Conservation (phyloP, 129 eudicot genomes). For the Smallanthus sonchifolius region DNA sequence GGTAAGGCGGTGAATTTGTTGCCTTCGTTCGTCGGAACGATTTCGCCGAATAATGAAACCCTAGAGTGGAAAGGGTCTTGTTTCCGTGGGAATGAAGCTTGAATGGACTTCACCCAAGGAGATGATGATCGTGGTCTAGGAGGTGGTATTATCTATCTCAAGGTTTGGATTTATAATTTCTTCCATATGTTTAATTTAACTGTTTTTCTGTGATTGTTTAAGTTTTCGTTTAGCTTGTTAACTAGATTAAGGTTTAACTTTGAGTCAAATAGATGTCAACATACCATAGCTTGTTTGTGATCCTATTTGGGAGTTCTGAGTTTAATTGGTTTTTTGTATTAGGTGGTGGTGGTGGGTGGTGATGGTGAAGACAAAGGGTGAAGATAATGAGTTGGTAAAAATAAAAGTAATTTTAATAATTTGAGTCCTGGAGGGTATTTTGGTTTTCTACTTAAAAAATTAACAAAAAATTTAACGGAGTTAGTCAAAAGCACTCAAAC, state of each 20-base stretch:
- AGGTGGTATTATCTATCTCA: slow-evolving; percentile 72
- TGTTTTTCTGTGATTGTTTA: neutral
- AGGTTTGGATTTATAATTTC: slow-evolving; percentile 34
- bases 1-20: slow-evolving; percentile 89
- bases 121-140: slow-evolving; percentile 84
- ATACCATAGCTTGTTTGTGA: neutral
- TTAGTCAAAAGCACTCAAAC: no score
- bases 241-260: neutral
- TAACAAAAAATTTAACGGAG: no score
- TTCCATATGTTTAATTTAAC: neutral
- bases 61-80: slow-evolving; percentile 87
- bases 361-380: no score
- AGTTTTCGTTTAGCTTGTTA: neutral
- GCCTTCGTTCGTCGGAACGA: slow-evolving; percentile 85
- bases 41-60: slow-evolving; percentile 56
- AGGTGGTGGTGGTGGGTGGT: no score
- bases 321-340: neutral
- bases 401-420: no score
- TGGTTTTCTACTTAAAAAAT: no score
- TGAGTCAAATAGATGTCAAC: neutral
- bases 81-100: slow-evolving; percentile 64
- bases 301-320: neutral
- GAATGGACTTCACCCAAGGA: slow-evolving; percentile 50
- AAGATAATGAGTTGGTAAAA: no score
- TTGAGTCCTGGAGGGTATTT: no score